Percentiles rank a stretch among this genome's conserved stretches.
Evolutionary conservation across 441 rosid genomes (phyloP).

Genomic region (Syzygium malaccense): DNA sequence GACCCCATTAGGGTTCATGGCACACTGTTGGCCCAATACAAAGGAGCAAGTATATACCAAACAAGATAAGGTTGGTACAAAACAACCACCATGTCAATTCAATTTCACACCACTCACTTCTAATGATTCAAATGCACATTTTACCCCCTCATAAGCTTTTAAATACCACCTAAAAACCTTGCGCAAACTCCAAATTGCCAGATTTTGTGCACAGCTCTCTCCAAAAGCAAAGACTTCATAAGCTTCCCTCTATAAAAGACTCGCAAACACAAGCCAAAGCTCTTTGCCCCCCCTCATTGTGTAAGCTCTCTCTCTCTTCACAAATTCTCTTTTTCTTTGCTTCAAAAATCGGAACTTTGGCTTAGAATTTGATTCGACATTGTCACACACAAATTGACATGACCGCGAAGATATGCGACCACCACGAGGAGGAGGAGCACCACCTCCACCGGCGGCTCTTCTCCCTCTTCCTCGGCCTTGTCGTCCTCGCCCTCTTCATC

Average conservation of each 20-base stretch:
- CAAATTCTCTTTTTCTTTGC: not conserved
- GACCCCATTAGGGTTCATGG: not conserved
- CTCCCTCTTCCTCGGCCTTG: constrained; percentile 1
- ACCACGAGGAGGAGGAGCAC: constrained; percentile 8
- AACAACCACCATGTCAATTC: not conserved
- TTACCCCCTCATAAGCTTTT: not conserved
- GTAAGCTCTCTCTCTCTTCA: not conserved
- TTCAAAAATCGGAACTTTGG: not conserved
- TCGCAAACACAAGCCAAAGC: not conserved
- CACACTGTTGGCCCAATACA: not conserved
- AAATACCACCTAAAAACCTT: not conserved
- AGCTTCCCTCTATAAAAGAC: not conserved
- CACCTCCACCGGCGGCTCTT: constrained; percentile 15
- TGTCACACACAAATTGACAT: constrained; percentile 1
- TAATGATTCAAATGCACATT: not conserved
- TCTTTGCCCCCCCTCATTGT: not conserved
- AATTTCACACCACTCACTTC: not conserved
- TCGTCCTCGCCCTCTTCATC: constrained; percentile 18
- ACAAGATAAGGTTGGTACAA: not conserved
- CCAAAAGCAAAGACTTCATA: not conserved
- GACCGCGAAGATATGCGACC: constrained; percentile 31
- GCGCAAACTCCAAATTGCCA: not conserved
- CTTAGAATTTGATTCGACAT: not conserved
- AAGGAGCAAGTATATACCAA: not conserved
- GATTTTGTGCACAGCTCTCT: not conserved